These are phyloP conservation scores for Trametes gibbosa DNA, from an alignment of 768 basidiomycete species.

Conservation along the genomic window DNA sequence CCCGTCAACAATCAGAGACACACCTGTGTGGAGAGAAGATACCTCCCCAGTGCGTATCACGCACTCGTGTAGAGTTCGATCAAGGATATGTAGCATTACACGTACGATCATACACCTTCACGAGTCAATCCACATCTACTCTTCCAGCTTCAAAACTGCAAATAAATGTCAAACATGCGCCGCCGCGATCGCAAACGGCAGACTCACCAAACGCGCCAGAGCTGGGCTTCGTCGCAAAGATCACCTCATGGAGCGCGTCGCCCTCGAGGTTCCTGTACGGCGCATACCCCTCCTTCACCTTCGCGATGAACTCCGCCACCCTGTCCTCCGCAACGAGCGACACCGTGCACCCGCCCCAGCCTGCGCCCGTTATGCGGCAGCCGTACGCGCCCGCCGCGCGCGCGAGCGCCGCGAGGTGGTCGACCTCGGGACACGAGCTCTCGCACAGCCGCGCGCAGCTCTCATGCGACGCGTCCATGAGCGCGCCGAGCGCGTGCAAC, in stretches of 20 bases:
- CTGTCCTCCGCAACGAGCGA: constrained; percentile 68
- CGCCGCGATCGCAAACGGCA: not conserved
- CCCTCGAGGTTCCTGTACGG: constrained; percentile 62
- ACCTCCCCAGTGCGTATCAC: too few species aligned
- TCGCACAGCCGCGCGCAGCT: constrained; percentile 70
- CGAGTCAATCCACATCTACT: not conserved
- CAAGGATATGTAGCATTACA: too few species aligned
- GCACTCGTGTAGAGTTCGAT: too few species aligned
- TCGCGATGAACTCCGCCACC: constrained; percentile 62
- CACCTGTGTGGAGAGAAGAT: too few species aligned
- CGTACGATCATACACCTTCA: not conserved
- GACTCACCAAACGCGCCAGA: constrained; percentile 76
- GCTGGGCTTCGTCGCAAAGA: constrained; percentile 84
- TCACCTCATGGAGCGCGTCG: constrained; percentile 57
- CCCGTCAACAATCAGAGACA: too few species aligned
- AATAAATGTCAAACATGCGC: not conserved
- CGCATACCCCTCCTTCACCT: constrained; percentile 56
- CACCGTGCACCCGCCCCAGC: constrained; percentile 91
- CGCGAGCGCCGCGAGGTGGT: constrained; percentile 65
- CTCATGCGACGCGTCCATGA: constrained; percentile 79
- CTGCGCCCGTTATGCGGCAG: constrained; percentile 83
- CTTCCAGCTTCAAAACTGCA: constrained; percentile 11
- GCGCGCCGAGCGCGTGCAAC: constrained; percentile 54
- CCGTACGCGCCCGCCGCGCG: constrained; percentile 74
- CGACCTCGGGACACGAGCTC: constrained; percentile 78